These are phyloP conservation scores for Hansenula lynferdii DNA, from an alignment of 1,139 yeast species.

Conservation along the genomic window DNA sequence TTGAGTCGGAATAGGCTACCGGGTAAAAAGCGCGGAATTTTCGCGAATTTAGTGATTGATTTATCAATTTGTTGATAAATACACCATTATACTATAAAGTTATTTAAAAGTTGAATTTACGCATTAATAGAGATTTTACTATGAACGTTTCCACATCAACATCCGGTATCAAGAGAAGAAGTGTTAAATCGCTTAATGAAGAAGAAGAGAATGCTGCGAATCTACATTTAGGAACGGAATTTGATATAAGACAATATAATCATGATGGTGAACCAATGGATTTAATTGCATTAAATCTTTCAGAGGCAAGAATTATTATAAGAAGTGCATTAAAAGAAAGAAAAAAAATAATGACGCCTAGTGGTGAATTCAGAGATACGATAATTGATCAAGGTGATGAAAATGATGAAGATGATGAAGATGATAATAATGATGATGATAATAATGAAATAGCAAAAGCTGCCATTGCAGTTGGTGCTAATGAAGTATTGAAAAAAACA, in stretches of 20 bases:
- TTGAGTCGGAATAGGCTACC: too few relatives aligned
- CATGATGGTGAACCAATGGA: constrained; percentile 77
- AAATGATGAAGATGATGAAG: constrained; percentile 29
- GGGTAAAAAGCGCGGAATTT: too few relatives aligned
- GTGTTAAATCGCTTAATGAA: constrained; percentile 63
- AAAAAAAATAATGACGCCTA: constrained; percentile 42
- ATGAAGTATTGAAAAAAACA: constrained; percentile 86
- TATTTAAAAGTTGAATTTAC: too few relatives aligned
- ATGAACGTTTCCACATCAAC: constrained; percentile 93
- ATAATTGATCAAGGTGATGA: constrained; percentile 29
- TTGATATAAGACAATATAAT: constrained; percentile 72
- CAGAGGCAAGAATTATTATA: constrained; percentile 85
- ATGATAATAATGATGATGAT: constrained; percentile 37
- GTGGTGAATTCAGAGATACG: constrained; percentile 28
- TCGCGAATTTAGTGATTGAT: too few relatives aligned
- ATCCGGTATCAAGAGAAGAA: constrained; percentile 74
- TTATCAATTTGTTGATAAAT: too few relatives aligned
- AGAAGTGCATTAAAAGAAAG: constrained; percentile 89
- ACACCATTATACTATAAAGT: too few relatives aligned
- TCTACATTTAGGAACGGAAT: constrained; percentile 88
- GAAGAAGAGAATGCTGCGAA: constrained; percentile 88
- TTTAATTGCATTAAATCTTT: constrained; percentile 76
- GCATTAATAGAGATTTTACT: neutral
- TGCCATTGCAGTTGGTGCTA: constrained; percentile 56
- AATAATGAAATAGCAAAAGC: constrained; percentile 57